Conservation (phyloP, 495 filamentous ascomycete species). For the Trypethelium eluteriae region DNA sequence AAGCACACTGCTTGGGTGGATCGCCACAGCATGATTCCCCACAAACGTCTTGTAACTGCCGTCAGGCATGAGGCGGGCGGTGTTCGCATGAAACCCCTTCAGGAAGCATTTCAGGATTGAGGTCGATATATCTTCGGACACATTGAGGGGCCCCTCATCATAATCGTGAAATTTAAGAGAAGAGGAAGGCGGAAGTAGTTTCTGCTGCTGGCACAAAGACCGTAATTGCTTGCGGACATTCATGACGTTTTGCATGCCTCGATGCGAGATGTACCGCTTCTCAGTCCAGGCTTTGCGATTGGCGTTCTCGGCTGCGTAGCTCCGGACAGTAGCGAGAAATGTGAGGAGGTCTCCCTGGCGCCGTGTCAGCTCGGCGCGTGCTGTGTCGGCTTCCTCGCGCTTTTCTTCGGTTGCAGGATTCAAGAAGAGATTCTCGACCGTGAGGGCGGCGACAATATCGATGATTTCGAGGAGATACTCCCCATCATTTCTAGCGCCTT, state of each 20-base stretch:
- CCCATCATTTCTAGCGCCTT: conserved; percentile 55
- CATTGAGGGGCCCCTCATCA: conserved; percentile 19
- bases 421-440: conserved; percentile 81
- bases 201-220: conserved; percentile 48
- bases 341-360: conserved; percentile 89
- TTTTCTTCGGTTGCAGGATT: conserved; percentile 74
- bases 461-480: conserved; percentile 76
- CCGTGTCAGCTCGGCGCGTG: conserved; percentile 63
- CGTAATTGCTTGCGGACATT: conserved; percentile 85
- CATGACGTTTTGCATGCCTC: conserved; percentile 75
- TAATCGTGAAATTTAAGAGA: neutral
- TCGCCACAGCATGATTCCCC: conserved; percentile 76
- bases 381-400: conserved; percentile 64
- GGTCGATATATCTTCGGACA: conserved; percentile 44
- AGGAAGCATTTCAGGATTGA: conserved; percentile 72
- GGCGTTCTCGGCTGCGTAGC: conserved; percentile 64
- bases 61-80: conserved; percentile 74
- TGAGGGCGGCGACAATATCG: conserved; percentile 84
- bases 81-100: conserved; percentile 71
- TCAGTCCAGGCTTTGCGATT: conserved; percentile 74
- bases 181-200: conserved; percentile 36
- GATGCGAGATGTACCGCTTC: conserved; percentile 64
- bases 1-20: conserved; percentile 82
- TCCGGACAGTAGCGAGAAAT: conserved; percentile 71
- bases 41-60: conserved; percentile 76